phyloP scores from a whole-genome alignment of 2,329 filamentous ascomycete species.

The Tricladium varicosporioides region DNA sequence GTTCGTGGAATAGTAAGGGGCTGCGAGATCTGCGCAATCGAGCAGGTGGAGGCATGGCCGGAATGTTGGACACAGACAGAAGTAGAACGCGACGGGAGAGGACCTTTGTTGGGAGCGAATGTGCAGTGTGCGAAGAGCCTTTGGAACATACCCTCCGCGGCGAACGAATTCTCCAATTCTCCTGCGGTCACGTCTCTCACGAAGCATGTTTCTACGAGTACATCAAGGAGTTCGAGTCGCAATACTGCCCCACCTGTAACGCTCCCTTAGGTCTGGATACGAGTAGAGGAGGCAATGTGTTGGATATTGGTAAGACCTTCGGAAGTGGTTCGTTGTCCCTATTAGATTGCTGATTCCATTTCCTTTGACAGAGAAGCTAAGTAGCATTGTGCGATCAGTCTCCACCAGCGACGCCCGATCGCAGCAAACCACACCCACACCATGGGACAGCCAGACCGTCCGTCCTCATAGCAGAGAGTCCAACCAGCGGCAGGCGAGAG shows the following conservation, averaged over 20 bases:
- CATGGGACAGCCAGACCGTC: constrained; percentile 65
- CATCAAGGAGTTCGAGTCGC: constrained; percentile 89
- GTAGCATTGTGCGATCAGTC: constrained; percentile 83
- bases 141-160: constrained; percentile 92
- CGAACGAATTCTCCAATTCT: constrained; percentile 92
- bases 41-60: constrained; percentile 48
- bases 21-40: constrained; percentile 26
- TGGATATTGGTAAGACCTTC: constrained; percentile 72
- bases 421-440: constrained; percentile 54
- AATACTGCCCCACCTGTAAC: constrained; percentile 92
- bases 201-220: constrained; percentile 99
- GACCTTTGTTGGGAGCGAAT: constrained; percentile 93
- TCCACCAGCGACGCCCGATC: constrained; percentile 58
- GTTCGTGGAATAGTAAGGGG: constrained; percentile 18
- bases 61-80: constrained; percentile 72
- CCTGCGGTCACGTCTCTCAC: constrained; percentile 94
- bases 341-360: constrained; percentile 23
- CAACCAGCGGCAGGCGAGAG: constrained; percentile 36
- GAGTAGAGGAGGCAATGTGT: constrained; percentile 85
- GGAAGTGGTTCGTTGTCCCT: constrained; percentile 34
- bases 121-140: constrained; percentile 94
- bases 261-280: constrained; percentile 88
- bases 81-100: constrained; percentile 80
- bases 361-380: constrained; percentile 75
- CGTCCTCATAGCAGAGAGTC: constrained; percentile 51